Percentiles rank a stretch among this genome's conserved stretches.
phyloP scores from a whole-genome alignment of 768 basidiomycete genomes.

The Suillus occidentalis region DNA sequence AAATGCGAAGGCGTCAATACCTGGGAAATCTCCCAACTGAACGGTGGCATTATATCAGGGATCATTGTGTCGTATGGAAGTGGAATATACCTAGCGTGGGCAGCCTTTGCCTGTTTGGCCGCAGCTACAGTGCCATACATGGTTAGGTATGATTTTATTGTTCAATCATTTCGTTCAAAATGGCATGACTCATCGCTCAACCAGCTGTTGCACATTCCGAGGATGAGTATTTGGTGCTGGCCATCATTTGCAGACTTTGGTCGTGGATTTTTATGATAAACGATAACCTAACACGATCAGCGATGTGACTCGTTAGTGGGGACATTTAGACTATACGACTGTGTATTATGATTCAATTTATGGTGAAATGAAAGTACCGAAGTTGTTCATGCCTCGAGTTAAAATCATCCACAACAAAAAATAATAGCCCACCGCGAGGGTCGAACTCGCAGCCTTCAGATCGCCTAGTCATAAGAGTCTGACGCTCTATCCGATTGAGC shows the following conservation, averaged over 20 bases:
- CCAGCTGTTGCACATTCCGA: constrained; percentile 81
- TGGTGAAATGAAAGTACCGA: background rate
- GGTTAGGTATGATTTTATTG: constrained; percentile 57
- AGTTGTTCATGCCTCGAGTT: background rate
- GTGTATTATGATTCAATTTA: background rate
- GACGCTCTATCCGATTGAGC: constrained; percentile 71
- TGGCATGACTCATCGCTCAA: constrained; percentile 1
- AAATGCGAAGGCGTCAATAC: constrained; percentile 61
- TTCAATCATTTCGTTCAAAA: background rate
- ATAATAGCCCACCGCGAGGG: constrained; percentile 59
- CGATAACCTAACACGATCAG: constrained; percentile 2
- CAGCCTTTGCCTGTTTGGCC: constrained; percentile 65
- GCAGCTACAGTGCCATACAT: constrained; percentile 73
- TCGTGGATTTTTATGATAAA: background rate
- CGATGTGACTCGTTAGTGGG: background rate
- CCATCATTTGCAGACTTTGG: constrained; percentile 14
- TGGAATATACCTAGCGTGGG: constrained; percentile 71
- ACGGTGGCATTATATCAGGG: constrained; percentile 46
- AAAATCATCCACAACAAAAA: constrained; percentile 8
- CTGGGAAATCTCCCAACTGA: constrained; percentile 36
- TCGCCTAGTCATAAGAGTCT: constrained; percentile 55
- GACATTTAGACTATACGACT: constrained; percentile 1
- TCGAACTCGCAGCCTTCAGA: constrained; percentile 67
- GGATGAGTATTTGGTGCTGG: constrained; percentile 45
- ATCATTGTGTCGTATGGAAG: constrained; percentile 62